Conservation (phyloP, 305 asterid species). For the Nicotiana rustica region DNA sequence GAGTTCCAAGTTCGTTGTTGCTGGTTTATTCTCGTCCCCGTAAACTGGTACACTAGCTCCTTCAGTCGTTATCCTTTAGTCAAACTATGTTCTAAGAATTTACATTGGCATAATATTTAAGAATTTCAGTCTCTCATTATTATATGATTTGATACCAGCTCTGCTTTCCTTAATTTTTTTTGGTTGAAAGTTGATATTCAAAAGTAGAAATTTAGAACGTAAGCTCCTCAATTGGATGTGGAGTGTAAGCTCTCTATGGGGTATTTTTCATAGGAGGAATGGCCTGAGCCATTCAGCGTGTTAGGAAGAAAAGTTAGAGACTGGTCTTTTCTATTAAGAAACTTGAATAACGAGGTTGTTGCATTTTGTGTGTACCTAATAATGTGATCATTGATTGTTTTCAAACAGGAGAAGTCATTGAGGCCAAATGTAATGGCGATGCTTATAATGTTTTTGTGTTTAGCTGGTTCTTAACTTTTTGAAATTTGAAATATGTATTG, state of each 20-base stretch:
- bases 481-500: slow-evolving; percentile 24
- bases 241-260: background rate
- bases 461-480: background rate
- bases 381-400: slow-evolving; percentile 15
- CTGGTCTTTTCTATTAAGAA: background rate
- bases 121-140: background rate
- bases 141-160: background rate
- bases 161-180: background rate
- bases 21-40: background rate
- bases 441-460: background rate
- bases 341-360: slow-evolving; percentile 1
- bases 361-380: background rate
- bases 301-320: background rate
- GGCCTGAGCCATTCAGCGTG: background rate
- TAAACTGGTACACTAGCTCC: background rate
- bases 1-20: background rate
- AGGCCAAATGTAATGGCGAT: background rate
- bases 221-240: slow-evolving; percentile 1
- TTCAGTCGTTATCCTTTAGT: background rate
- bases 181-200: background rate
- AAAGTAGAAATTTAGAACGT: background rate
- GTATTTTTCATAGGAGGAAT: background rate
- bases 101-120: background rate
- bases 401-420: background rate
- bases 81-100: slow-evolving; percentile 12